Base-by-base conservation (phyloP, 2,329 filamentous ascomycete species). In the Didymella arachidicola region DNA sequence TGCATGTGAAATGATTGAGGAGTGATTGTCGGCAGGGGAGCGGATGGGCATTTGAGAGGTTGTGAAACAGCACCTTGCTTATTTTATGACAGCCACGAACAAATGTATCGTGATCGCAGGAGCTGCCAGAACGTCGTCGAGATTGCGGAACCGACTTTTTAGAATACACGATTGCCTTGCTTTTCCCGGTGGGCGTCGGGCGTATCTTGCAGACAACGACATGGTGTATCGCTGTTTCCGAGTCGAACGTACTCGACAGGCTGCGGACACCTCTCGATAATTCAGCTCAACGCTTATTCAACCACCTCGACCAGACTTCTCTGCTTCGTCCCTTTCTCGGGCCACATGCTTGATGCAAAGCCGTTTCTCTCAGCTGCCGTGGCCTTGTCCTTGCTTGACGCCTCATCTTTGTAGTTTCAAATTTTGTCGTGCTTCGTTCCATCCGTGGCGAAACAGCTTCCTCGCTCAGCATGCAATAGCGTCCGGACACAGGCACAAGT, bases 1-100 rank as follows among this genome's bases (percentile, higher is more conserved):
- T 19, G 22, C 25, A 45, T n/a, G 8, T 32, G 14, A 22, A 7
- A 26, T 48, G 25, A 47, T 48, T 36, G 43, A 43, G 39, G 48
- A 42, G n/a, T 6, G 36, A 44, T 48, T 32, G 48, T 5, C 43
- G 39, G 38, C 39, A 44, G 49, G 55, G 49, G 39, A 42, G 43
- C 30, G 30, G 38, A 7, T 26, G 49, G 49, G 49, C 55, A 49
- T 30, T 53, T 39, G 48, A 25, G 27, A 25, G 19, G 27, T 30
- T 44, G 27, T 53, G 54, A 57, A 57, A 57, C 48, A 4, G 10
- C 19, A n/a, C 19, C 5, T 30, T 50, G 38, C 36, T 50, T 45
- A 45, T 42, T 16, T 45, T 50, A 26, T 41, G 12, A 16, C 6
- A 19, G n/a, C 5, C 8, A 39, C 7, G 7, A 32, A 22, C 14